Evolutionary conservation across 106 monocot genomes (phyloP).

Genomic region (Allium cepa): DNA sequence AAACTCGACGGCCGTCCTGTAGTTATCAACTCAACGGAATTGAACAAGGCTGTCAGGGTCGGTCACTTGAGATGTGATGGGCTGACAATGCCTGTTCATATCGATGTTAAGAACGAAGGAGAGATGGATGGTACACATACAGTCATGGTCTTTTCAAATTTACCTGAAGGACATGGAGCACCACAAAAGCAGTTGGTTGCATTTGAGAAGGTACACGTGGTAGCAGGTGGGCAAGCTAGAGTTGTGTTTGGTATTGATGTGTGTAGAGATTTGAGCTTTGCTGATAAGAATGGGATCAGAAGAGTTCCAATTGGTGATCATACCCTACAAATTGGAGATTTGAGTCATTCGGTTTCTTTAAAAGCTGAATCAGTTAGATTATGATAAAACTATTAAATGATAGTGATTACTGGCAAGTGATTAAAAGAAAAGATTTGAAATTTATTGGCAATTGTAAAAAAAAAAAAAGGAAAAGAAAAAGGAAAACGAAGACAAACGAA

Average conservation of each 20-base stretch:
- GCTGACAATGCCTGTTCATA: constrained; percentile 31
- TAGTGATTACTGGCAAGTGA: too few species aligned
- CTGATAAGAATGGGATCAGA: constrained; percentile 38
- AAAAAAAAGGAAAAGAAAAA: too few species aligned
- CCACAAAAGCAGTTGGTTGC: constrained; percentile 46
- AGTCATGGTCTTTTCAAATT: constrained; percentile 38
- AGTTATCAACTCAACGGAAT: constrained; percentile 1
- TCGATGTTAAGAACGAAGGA: constrained; percentile 52
- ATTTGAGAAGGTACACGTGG: constrained; percentile 64
- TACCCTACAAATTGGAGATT: constrained; percentile 53
- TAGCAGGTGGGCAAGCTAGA: constrained; percentile 12
- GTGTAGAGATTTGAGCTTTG: constrained; percentile 61
- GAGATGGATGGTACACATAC: constrained; percentile 42
- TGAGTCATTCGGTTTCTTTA: constrained; percentile 41
- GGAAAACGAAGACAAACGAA: not conserved
- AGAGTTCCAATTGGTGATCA: constrained; percentile 70
- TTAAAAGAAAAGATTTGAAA: too few species aligned
- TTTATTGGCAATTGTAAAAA: not conserved
- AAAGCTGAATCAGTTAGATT: not conserved
- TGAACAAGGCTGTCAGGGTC: constrained; percentile 30
- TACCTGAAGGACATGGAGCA: constrained; percentile 17
- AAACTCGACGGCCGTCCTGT: constrained; percentile 18
- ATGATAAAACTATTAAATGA: not conserved
- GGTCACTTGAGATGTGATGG: constrained; percentile 34
- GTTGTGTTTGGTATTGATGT: constrained; percentile 51